These are phyloP conservation scores for Arthrobotrys iridis DNA, from an alignment of 2,329 filamentous ascomycete genomes.

Conservation along the genomic window DNA sequence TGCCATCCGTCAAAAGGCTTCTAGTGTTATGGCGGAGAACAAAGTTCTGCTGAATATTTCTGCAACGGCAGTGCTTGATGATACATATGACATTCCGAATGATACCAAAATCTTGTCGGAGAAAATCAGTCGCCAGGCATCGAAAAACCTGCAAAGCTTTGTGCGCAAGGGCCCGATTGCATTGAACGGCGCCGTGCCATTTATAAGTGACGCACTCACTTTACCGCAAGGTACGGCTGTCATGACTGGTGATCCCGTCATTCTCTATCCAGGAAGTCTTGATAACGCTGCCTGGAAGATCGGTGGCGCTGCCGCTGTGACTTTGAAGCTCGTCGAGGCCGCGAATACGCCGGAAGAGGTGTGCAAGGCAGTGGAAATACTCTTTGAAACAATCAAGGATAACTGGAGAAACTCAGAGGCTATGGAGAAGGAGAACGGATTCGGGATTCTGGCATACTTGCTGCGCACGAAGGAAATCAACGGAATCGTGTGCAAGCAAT, in stretches of 20 bases:
- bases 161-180: conserved; percentile 68
- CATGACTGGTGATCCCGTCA: conserved; percentile 82
- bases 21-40: conserved; percentile 80
- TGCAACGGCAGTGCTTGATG: conserved; percentile 80
- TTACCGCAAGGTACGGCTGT: conserved; percentile 82
- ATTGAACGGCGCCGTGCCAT: conserved; percentile 87
- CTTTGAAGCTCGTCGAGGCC: conserved; percentile 83
- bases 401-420: conserved; percentile 98
- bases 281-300: conserved; percentile 94
- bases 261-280: conserved; percentile 81
- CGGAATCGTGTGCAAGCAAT: conserved; percentile 67
- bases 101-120: conserved; percentile 65
- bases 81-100: conserved; percentile 74
- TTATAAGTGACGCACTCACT: conserved; percentile 86
- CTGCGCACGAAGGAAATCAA: conserved; percentile 71
- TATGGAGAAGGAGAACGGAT: conserved; percentile 95
- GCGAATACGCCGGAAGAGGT: conserved; percentile 76
- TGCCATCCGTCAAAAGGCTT: conserved; percentile 86
- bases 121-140: conserved; percentile 71
- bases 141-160: conserved; percentile 56
- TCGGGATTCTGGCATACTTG: conserved; percentile 84
- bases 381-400: conserved; percentile 84
- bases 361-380: conserved; percentile 79
- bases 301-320: conserved; percentile 87
- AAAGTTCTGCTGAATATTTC: conserved; percentile 85